These are phyloP conservation scores for Elongisporangium prolatum DNA, from an alignment of 352 stramenopile genomes.

Conservation along the genomic window DNA sequence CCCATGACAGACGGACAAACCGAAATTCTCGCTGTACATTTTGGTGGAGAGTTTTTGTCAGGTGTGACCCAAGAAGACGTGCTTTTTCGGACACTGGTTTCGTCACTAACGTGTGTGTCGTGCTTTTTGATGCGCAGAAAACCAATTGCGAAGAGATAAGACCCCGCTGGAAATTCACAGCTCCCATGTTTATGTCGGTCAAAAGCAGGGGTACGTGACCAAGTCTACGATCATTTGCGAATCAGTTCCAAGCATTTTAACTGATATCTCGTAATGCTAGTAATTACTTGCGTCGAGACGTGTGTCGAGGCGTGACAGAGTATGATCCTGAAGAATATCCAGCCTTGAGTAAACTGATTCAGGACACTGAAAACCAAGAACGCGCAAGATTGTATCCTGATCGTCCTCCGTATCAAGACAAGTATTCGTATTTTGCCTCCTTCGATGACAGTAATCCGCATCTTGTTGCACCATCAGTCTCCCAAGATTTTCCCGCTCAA, in stretches of 20 bases:
- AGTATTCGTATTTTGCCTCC: conserved; percentile 70
- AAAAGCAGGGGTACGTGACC: conserved; percentile 72
- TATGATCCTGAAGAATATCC: conserved; percentile 71
- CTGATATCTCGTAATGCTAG: conserved; percentile 17
- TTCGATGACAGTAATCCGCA: conserved; percentile 19
- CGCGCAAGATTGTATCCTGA: conserved; percentile 56
- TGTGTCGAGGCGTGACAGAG: conserved; percentile 81
- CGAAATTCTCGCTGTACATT: conserved; percentile 46
- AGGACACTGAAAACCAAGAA: conserved; percentile 56
- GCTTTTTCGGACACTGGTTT: not conserved
- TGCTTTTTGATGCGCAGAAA: conserved; percentile 25
- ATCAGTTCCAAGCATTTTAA: not conserved
- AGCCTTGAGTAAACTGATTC: conserved; percentile 60
- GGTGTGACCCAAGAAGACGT: conserved; percentile 25
- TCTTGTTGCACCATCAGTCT: not conserved
- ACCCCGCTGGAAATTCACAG: conserved; percentile 44
- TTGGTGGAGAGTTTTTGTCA: conserved; percentile 75
- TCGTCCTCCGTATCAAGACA: conserved; percentile 49
- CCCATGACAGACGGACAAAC: conserved; percentile 43
- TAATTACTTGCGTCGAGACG: conserved; percentile 57
- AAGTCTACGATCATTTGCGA: not conserved
- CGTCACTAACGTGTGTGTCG: not conserved
- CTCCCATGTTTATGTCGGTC: conserved; percentile 67
- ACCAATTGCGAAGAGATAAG: conserved; percentile 64
- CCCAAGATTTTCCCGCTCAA: not conserved